These are phyloP conservation scores for Boletus patriciae DNA, from an alignment of 768 basidiomycete genomes.

Conservation along the genomic window DNA sequence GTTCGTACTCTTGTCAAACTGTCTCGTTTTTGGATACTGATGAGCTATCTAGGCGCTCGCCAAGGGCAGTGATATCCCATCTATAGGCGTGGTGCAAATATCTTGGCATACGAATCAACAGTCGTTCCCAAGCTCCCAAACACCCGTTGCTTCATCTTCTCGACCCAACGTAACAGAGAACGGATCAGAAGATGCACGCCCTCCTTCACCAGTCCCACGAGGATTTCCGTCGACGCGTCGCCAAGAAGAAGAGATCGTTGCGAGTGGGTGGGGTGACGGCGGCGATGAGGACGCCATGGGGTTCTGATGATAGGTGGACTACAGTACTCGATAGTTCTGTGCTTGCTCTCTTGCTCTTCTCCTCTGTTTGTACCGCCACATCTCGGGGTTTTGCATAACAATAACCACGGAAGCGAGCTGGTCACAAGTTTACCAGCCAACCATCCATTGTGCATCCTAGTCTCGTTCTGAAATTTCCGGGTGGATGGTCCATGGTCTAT, in stretches of 20 bases:
- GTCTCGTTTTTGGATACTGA: slow-evolving; percentile 8
- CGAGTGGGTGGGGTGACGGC: slow-evolving; percentile 68
- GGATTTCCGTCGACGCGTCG: slow-evolving; percentile 34
- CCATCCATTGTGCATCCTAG: neutral
- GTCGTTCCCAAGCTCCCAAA: slow-evolving; percentile 19
- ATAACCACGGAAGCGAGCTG: slow-evolving; percentile 10
- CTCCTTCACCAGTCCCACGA: slow-evolving; percentile 10
- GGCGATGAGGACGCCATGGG: slow-evolving; percentile 76
- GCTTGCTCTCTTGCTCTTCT: neutral
- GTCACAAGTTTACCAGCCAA: slow-evolving; percentile 11
- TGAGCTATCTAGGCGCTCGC: slow-evolving; percentile 55
- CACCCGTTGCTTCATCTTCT: slow-evolving; percentile 20
- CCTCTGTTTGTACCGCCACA: slow-evolving; percentile 17
- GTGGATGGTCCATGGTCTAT: neutral
- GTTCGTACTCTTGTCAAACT: slow-evolving; percentile 38
- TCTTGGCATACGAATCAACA: slow-evolving; percentile 57
- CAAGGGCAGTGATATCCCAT: slow-evolving; percentile 67
- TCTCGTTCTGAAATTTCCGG: neutral
- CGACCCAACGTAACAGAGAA: slow-evolving; percentile 23
- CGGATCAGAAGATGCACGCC: slow-evolving; percentile 28
- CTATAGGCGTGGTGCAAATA: slow-evolving; percentile 63
- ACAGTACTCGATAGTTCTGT: neutral
- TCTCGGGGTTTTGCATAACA: slow-evolving; percentile 14
- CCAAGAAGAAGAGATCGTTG: slow-evolving; percentile 61
- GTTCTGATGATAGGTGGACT: slow-evolving; percentile 38